Evolutionary conservation across 768 basidiomycete genomes (phyloP).

Genomic region (Mycena maculata): DNA sequence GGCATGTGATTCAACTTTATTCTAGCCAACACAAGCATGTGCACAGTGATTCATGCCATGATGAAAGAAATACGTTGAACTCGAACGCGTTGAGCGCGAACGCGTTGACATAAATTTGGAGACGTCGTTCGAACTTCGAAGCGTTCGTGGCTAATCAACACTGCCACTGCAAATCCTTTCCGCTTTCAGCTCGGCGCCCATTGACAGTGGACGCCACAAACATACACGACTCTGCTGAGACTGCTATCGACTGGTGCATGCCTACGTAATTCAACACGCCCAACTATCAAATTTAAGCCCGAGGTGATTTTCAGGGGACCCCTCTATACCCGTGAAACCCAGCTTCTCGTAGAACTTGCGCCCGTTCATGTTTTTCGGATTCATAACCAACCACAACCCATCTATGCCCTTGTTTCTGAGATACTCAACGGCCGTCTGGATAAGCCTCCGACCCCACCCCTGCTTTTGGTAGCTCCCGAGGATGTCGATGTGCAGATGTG

Average conservation of each 20-base stretch:
- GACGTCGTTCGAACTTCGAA: no score
- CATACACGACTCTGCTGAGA: no score
- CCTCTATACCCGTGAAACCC: conserved; percentile 70
- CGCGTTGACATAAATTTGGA: no score
- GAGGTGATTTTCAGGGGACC: conserved; percentile 59
- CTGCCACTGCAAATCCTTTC: no score
- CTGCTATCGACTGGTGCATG: no score
- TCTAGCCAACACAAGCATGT: no score
- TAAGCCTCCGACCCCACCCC: conserved; percentile 76
- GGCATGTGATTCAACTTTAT: conserved; percentile 11
- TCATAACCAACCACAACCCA: conserved; percentile 77
- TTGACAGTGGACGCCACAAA: no score
- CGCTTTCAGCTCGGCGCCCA: no score
- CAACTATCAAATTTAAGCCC: conserved; percentile 65
- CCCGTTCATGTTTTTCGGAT: conserved; percentile 70
- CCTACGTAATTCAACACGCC: conserved; percentile 16
- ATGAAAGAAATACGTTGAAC: no score
- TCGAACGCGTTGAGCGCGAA: no score
- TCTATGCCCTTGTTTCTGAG: conserved; percentile 60
- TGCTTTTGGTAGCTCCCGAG: conserved; percentile 71
- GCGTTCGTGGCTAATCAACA: no score
- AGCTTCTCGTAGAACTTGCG: conserved; percentile 69
- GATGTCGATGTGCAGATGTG: conserved; percentile 83
- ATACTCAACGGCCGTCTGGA: conserved; percentile 64
- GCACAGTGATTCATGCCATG: no score